These are phyloP conservation scores for Diaporthe caulivora DNA, from an alignment of 2,329 filamentous ascomycete genomes.

Conservation along the genomic window DNA sequence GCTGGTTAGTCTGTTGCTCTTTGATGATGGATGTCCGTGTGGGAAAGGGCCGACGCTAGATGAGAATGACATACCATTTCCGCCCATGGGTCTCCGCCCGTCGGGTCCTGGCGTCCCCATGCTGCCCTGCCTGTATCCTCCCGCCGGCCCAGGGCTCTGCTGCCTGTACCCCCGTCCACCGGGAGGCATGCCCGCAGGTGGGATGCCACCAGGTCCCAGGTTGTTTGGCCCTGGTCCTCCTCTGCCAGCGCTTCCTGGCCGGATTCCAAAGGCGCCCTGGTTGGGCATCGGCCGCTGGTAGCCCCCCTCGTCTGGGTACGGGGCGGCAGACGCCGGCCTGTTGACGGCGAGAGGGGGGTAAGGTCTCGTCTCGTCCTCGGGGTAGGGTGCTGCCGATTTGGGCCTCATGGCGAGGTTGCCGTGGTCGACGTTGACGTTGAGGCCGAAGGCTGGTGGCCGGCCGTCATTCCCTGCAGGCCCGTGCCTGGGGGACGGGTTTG, in stretches of 20 bases:
- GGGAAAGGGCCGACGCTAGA: constrained; percentile 42
- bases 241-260: constrained; percentile 54
- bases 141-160: constrained; percentile 52
- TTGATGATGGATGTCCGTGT: constrained; percentile 49
- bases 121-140: constrained; percentile 41
- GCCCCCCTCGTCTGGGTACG: constrained; percentile 64
- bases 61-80: constrained; percentile 36
- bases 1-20: constrained; percentile 54
- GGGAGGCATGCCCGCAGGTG: constrained; percentile 47
- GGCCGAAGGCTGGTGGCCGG: constrained; percentile 61
- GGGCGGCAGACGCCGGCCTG: constrained; percentile 61
- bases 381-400: constrained; percentile 76
- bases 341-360: constrained; percentile 59
- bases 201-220: constrained; percentile 35
- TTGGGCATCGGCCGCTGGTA: constrained; percentile 22
- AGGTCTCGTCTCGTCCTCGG: constrained; percentile 71
- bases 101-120: constrained; percentile 32
- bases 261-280: constrained; percentile 68
- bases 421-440: constrained; percentile 60
- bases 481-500: constrained; percentile 56
- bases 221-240: constrained; percentile 41
- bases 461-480: constrained; percentile 54
- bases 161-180: constrained; percentile 54
- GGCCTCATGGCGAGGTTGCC: constrained; percentile 54
- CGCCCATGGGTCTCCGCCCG: background rate